Base-by-base conservation (phyloP, 2,329 filamentous ascomycete species). In the Elsinoe perseae region DNA sequence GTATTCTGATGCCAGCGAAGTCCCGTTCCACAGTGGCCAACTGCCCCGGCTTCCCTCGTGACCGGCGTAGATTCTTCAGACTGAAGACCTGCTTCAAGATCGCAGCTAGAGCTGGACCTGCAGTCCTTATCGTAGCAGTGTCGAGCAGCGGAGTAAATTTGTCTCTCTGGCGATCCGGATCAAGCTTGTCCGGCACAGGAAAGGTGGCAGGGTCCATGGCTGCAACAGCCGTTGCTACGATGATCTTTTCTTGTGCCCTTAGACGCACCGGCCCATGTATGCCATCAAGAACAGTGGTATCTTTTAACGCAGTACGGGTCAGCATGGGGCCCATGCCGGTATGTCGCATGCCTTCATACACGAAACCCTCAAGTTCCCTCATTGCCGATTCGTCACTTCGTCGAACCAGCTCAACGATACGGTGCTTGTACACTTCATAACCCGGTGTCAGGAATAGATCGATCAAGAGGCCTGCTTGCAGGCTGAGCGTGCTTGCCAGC, bases 301-400 rank as follows among this genome's bases (percentile, higher is more conserved):
- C 28, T 30, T 30, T 30, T 30, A 12, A 30, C 12, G 28, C 12
- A 12, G 12, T 12, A 5, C 28, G 5, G 12, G 28, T 30, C 28
- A 80, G 66, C n/a, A 77, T 77, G 0, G 77, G 76, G 1, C 79
- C 73, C 1, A 77, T 73, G 16, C 76, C 75, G 4, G 74, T 74
- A 61, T 78, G 77, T 9, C 77, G 73, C 74, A 80, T 79, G 40
- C 77, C 78, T 63, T 80, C 78, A 60, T 72, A 78, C 2, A 80
- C 76, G 64, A 77, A 80, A 10, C 77, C 76, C 60, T 77, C 74
- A 1, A 80, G 70, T 61, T 80, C 77, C 28, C 66, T 63, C 54
- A 74, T 70, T 2, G 76, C 71, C 1, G 67, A 66, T 3, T 66
- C 65, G 4, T 73, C 68, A 14, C n/a, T 36, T 60, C 69, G 70